These are phyloP conservation scores for Pseudogymnoascus sp. DNA, from an alignment of 2,329 filamentous ascomycete genomes.

Conservation along the genomic window DNA sequence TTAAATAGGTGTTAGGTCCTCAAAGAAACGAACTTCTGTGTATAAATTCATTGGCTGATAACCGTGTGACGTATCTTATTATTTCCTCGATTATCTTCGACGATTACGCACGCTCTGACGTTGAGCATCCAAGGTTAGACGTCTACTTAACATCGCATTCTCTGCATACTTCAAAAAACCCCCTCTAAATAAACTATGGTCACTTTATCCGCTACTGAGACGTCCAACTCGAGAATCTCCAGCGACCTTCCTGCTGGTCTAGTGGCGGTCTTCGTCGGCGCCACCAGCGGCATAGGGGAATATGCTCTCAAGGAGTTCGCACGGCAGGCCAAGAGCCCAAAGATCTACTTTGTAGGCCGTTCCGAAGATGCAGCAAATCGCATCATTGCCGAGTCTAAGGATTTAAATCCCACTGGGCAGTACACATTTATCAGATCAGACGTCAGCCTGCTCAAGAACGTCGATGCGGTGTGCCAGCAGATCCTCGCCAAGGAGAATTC, in stretches of 20 bases:
- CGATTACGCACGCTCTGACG: background rate
- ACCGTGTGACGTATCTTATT: background rate
- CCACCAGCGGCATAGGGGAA: conserved; percentile 42
- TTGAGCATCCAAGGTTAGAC: background rate
- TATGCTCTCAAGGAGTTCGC: conserved; percentile 36
- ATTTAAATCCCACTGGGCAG: conserved; percentile 34
- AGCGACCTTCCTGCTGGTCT: conserved; percentile 30
- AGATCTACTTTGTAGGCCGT: conserved; percentile 39
- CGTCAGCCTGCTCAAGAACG: conserved; percentile 35
- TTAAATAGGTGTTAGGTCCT: background rate
- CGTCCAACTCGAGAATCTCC: conserved; percentile 30
- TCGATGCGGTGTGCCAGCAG: conserved; percentile 39
- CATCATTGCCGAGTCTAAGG: conserved; percentile 33
- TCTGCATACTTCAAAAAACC: background rate
- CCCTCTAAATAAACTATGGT: conserved; percentile 28
- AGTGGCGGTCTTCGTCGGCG: conserved; percentile 43
- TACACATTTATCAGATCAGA: conserved; percentile 37
- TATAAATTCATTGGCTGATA: background rate
- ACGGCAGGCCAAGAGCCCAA: conserved; percentile 30
- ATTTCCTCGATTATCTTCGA: background rate
- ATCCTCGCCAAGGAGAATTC: conserved; percentile 40
- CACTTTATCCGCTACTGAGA: conserved; percentile 22
- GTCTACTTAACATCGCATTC: background rate
- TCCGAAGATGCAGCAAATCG: conserved; percentile 31
- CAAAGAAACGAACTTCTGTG: background rate